phyloP scores from a whole-genome alignment of 306 rosid species.

The Quercus cerris region DNA sequence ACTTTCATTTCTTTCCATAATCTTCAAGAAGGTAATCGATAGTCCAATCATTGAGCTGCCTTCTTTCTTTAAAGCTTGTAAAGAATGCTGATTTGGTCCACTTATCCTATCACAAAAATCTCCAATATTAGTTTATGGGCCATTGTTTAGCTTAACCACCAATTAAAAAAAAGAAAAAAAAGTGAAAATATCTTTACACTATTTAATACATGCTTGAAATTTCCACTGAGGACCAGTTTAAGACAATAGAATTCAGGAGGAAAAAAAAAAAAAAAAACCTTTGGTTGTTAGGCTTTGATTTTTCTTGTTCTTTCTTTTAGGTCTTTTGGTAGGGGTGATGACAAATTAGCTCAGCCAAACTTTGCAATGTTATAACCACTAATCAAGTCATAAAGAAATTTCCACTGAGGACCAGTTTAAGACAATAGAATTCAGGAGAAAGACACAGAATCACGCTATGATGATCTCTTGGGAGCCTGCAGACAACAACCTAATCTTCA shows the following conservation, averaged over 20 bases:
- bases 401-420: too few relatives aligned
- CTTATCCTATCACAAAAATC: neutral
- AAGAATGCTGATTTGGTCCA: neutral
- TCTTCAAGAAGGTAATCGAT: neutral
- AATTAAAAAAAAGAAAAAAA: neutral
- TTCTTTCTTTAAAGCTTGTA: neutral
- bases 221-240: neutral
- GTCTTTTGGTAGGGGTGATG: neutral
- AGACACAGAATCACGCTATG: too few relatives aligned
- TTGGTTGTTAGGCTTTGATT: neutral
- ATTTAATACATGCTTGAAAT: neutral
- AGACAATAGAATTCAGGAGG: neutral
- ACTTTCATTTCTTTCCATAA: neutral
- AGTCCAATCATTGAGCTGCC: neutral
- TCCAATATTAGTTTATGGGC: conserved; percentile 1
- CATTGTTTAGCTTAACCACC: conserved; percentile 18
- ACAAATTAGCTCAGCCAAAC: neutral
- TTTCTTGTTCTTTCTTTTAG: neutral
- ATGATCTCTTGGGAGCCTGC: too few relatives aligned
- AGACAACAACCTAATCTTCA: too few relatives aligned
- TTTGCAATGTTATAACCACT: neutral
- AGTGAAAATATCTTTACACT: neutral
- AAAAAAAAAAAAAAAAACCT: neutral
- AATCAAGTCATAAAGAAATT: neutral
- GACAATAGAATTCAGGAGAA: too few relatives aligned